Evolutionary conservation across 2,329 filamentous ascomycete genomes (phyloP).

Genomic region (Knoxdaviesia capensis): DNA sequence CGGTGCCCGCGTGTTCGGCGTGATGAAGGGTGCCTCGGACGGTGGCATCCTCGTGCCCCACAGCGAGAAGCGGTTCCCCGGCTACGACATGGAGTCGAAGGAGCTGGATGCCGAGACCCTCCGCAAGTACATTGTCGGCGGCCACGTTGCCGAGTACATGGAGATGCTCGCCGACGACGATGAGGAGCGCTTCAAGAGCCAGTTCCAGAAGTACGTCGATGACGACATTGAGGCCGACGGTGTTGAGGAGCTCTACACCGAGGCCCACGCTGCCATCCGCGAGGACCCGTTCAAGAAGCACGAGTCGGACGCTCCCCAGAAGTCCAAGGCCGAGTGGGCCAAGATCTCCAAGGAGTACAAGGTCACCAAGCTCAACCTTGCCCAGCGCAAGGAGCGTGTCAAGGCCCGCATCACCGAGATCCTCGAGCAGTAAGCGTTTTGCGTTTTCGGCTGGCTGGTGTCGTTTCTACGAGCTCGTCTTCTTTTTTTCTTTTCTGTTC

Average conservation of each 20-base stretch:
- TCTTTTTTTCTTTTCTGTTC: not conserved
- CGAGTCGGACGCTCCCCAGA: slow-evolving; percentile 57
- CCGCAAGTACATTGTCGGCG: slow-evolving; percentile 97
- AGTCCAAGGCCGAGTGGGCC: slow-evolving; percentile 97
- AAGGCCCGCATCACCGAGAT: slow-evolving; percentile 83
- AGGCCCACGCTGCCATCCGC: slow-evolving; percentile 92
- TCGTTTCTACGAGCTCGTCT: not conserved
- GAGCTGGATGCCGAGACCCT: slow-evolving; percentile 94
- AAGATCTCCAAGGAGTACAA: slow-evolving; percentile 82
- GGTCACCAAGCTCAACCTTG: slow-evolving; percentile 58
- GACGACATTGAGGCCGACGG: slow-evolving; percentile 92
- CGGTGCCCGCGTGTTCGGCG: slow-evolving; percentile 95
- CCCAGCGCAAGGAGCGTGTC: slow-evolving; percentile 64
- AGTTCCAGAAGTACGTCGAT: slow-evolving; percentile 97
- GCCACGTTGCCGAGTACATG: slow-evolving; percentile 99
- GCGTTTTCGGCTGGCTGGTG: not conserved
- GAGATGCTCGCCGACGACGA: slow-evolving; percentile 98
- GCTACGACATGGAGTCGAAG: slow-evolving; percentile 92
- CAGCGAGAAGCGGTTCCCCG: slow-evolving; percentile 99
- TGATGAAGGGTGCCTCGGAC: slow-evolving; percentile 98
- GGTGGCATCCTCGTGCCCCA: slow-evolving; percentile 93
- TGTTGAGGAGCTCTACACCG: slow-evolving; percentile 87
- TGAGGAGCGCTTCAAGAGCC: slow-evolving; percentile 97
- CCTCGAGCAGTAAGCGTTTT: slow-evolving; percentile 24
- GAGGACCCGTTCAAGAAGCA: slow-evolving; percentile 96